Evolutionary conservation across 2,329 filamentous ascomycete species (phyloP).

Genomic region (Drechmeria coniospora): DNA sequence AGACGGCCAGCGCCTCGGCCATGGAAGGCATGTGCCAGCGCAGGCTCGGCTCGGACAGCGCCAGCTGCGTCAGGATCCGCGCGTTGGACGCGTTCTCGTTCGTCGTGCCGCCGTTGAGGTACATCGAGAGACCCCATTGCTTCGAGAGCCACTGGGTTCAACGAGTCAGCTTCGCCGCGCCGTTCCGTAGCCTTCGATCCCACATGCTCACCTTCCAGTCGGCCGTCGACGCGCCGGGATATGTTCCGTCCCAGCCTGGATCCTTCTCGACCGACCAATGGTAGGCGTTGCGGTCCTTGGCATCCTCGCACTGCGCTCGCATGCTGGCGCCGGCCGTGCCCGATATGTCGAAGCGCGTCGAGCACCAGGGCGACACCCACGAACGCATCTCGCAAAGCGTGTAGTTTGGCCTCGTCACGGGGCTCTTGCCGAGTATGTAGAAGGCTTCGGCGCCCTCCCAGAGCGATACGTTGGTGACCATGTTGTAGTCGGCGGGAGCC

Average conservation of each 20-base stretch:
- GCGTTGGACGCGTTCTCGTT: conserved; percentile 43
- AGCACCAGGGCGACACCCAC: conserved; percentile 49
- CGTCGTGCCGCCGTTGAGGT: conserved; percentile 37
- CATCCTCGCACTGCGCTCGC: conserved; percentile 44
- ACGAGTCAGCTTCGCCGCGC: conserved; percentile 2
- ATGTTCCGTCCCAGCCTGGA: conserved; percentile 7
- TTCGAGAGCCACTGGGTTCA: conserved; percentile 28
- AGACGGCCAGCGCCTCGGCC: conserved; percentile 58
- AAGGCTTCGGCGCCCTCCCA: conserved; percentile 31
- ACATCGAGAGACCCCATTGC: conserved; percentile 38
- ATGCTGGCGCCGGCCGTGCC: conserved; percentile 43
- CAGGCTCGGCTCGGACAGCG: conserved; percentile 26
- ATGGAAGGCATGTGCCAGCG: conserved; percentile 44
- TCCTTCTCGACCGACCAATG: conserved; percentile 20
- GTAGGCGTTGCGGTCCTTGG: conserved; percentile 39
- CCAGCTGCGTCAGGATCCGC: conserved; percentile 38
- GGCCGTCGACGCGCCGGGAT: conserved; percentile 15
- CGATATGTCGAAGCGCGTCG: conserved; percentile 42
- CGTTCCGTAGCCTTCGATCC: too few relatives aligned
- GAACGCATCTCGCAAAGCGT: conserved; percentile 54
- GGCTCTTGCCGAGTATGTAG: conserved; percentile 47
- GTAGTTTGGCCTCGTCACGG: conserved; percentile 30
- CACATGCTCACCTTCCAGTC: conserved; percentile 32
- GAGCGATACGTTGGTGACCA: conserved; percentile 40
- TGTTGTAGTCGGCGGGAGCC: conserved; percentile 50